Evolutionary conservation across 2,329 filamentous ascomycete species (phyloP), one percentile per base, ranked within the genome.

Genomic region (Penicillium brevicompactum): DNA sequence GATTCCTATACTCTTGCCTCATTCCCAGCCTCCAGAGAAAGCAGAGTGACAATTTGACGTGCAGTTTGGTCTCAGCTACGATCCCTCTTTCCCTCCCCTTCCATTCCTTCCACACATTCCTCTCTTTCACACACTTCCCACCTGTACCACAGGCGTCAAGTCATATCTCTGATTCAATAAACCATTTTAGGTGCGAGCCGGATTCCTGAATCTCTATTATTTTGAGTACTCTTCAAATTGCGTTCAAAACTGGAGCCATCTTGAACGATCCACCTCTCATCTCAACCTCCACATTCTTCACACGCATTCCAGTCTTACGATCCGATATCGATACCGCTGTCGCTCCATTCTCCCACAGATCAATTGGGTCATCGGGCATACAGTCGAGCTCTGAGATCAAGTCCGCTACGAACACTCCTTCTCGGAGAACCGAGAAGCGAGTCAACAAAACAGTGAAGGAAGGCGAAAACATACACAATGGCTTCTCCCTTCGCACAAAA

Each of bases 351-450:
- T 43, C 38, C 13, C 40, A 18, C 37, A 38, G 21, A 41, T 2
- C 30, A 46, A 45, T 21, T 30, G 18, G 45, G 49, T 51, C 30
- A 49, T 6, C 9, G 10, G 49, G 51, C 49, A 30, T 34, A n/a
- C 38, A 32, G n/a, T n/a, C 13, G 40, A 42, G 49, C 6, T 55
- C 31, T 58, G 59, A 53, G 21, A 51, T 49, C 44, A 8, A 10
- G 16, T 53, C 34, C 18, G 27, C 47, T 47, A 47, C 49, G 41
- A 49, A 43, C 27, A 59, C 73, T 74, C 72, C 71, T 75, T 74
- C 70, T 74, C 72, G 72, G 71, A 60, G 67, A 45, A 13, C 69
- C 72, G 74, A 74, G 74, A 70, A 74, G 73, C 58, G 74, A 75
- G 73, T 62, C 58, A 46, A 52, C 57, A 38, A 46, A 55, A 43